A percentile compares a stretch with the other conserved stretches of the same genome.
Evolutionary conservation across 805 yeast genomes (phyloP).

Genomic region (Schwanniomyces pseudopolymorphus): DNA sequence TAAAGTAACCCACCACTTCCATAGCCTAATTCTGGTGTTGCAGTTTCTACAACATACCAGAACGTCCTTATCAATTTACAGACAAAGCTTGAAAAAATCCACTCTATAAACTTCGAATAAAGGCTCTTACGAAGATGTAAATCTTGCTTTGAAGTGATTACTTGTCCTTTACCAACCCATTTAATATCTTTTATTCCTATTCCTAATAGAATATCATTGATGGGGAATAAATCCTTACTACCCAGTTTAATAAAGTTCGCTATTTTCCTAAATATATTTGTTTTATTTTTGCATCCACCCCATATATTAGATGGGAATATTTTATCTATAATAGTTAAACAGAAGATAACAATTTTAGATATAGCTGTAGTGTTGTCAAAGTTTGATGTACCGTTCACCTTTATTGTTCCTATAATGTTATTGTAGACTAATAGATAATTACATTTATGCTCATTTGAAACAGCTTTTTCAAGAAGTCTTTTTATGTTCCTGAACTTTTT

Average conservation of each 20-base stretch:
- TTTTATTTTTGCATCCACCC: constrained; percentile 54
- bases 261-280: constrained; percentile 34
- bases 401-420: constrained; percentile 24
- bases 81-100: constrained; percentile 56
- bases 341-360: constrained; percentile 40
- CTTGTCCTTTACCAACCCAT: constrained; percentile 51
- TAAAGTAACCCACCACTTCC: constrained; percentile 33
- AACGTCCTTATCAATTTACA: constrained; percentile 47
- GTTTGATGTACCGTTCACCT: constrained; percentile 16
- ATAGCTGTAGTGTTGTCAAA: constrained; percentile 30
- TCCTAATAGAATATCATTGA: constrained; percentile 29
- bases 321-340: constrained; percentile 42
- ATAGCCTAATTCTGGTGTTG: not conserved
- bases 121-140: constrained; percentile 32
- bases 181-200: constrained; percentile 44
- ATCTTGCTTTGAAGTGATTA: constrained; percentile 41
- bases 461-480: constrained; percentile 16
- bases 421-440: constrained; percentile 38
- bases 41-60: constrained; percentile 66
- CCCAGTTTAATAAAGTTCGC: constrained; percentile 37
- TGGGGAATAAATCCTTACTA: constrained; percentile 31
- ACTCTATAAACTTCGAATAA: constrained; percentile 45
- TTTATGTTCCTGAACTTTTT: constrained; percentile 19
- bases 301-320: constrained; percentile 51
- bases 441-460: constrained; percentile 31